Evolutionary conservation across 768 basidiomycete species (phyloP).

Genomic region (Suillus paluster): DNA sequence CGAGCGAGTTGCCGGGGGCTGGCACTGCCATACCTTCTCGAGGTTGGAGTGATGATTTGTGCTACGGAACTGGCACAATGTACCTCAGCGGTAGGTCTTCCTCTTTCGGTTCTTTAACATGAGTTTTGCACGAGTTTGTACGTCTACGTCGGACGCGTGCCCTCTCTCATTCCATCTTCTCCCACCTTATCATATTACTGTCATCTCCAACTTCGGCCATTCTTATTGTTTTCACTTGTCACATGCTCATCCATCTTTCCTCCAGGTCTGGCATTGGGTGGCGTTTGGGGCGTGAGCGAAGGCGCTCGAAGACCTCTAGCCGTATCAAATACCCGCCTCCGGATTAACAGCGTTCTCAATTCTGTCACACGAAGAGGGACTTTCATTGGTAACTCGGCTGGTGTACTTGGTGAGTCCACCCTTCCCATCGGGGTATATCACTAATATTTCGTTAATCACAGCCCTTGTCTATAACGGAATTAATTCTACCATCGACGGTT

Average conservation of each 20-base stretch:
- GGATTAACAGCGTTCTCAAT: constrained; percentile 97
- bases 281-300: constrained; percentile 95
- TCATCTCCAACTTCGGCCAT: constrained; percentile 58
- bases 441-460: constrained; percentile 46
- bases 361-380: constrained; percentile 96
- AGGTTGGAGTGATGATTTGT: constrained; percentile 99
- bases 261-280: constrained; percentile 92
- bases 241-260: constrained; percentile 70
- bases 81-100: constrained; percentile 89
- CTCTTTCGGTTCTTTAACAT: constrained; percentile 58
- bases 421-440: constrained; percentile 43
- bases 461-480: constrained; percentile 95
- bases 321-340: constrained; percentile 81
- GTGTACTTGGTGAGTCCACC: constrained; percentile 84
- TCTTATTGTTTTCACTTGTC: constrained; percentile 84
- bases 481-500: constrained; percentile 90
- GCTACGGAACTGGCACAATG: constrained; percentile 99
- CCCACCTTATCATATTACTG: constrained; percentile 72
- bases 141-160: constrained; percentile 51
- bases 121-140: constrained; percentile 50
- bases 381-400: constrained; percentile 98
- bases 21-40: constrained; percentile 90
- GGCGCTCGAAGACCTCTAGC: constrained; percentile 87
- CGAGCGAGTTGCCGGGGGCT: constrained; percentile 86
- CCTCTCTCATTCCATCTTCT: constrained; percentile 49